phyloP scores from a whole-genome alignment of 352 stramenopile species.

The Pythium guiyangense region DNA sequence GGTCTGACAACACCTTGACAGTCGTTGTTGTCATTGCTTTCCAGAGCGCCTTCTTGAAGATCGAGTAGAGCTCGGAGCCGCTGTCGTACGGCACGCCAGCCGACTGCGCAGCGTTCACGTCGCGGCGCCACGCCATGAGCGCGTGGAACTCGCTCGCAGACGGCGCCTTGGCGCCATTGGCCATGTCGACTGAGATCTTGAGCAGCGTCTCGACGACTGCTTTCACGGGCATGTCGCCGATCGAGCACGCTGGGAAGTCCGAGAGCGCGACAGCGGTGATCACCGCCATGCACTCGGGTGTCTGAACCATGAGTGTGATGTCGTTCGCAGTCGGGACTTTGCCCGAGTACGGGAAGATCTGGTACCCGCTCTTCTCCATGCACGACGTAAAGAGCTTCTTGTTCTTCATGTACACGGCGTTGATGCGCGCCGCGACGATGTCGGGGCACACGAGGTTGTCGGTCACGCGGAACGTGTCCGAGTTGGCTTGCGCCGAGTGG shows the following conservation, averaged over 20 bases:
- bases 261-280: constrained; percentile 39
- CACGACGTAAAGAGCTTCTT: constrained; percentile 43
- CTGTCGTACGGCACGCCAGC: constrained; percentile 41
- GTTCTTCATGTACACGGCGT: constrained; percentile 45
- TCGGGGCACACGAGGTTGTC: constrained; percentile 40
- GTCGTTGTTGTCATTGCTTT: constrained; percentile 26
- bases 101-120: constrained; percentile 45
- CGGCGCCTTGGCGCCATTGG: constrained; percentile 18
- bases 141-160: constrained; percentile 34
- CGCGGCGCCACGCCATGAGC: constrained; percentile 49
- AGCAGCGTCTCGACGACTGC: constrained; percentile 59
- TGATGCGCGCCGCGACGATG: constrained; percentile 27
- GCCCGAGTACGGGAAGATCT: constrained; percentile 60
- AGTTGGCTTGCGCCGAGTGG: constrained; percentile 24
- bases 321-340: constrained; percentile 30
- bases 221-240: constrained; percentile 44
- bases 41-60: constrained; percentile 43
- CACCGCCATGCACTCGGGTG: constrained; percentile 40
- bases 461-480: constrained; percentile 40
- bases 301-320: constrained; percentile 36
- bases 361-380: constrained; percentile 39
- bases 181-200: constrained; percentile 49
- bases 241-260: constrained; percentile 40
- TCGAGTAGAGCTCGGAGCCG: constrained; percentile 36
- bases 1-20: constrained; percentile 37